phyloP scores from a whole-genome alignment of 1,139 yeast genomes.

The Blastobotrys ciferrii region DNA sequence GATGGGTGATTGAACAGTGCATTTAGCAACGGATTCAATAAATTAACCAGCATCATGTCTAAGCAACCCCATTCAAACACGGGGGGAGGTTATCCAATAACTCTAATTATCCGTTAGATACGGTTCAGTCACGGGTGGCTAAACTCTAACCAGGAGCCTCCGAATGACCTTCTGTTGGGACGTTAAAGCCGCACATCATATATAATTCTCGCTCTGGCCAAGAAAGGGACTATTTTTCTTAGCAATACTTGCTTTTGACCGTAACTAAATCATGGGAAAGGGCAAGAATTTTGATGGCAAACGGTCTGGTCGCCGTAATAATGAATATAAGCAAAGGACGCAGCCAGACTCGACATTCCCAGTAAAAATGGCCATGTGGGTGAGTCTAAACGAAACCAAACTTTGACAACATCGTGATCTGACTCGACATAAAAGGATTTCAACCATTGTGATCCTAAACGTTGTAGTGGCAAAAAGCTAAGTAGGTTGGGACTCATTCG shows the following conservation, averaged over 20 bases:
- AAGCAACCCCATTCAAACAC: background rate
- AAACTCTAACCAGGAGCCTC: background rate
- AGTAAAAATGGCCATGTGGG: conserved; percentile 45
- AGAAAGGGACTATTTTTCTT: too few relatives aligned
- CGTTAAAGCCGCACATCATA: background rate
- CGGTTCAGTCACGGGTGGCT: background rate
- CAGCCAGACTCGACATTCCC: conserved; percentile 30
- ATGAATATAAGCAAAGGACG: conserved; percentile 24
- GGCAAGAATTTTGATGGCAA: conserved; percentile 14
- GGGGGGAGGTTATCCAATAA: background rate
- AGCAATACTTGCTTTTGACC: too few relatives aligned
- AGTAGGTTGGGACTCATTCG: conserved; percentile 84
- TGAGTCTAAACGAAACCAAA: conserved; percentile 18
- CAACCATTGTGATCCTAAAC: conserved; percentile 97
- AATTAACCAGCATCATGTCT: conserved; percentile 18
- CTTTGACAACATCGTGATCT: background rate
- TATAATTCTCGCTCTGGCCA: too few relatives aligned
- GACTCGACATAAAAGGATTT: conserved; percentile 54
- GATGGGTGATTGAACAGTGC: conserved; percentile 66
- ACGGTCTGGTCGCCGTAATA: conserved; percentile 10
- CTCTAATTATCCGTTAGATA: background rate
- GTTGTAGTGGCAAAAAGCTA: conserved; percentile 93
- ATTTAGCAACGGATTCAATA: conserved; percentile 65
- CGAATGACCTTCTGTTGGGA: conserved; percentile 3
- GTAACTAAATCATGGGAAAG: conserved; percentile 17